phyloP scores from a whole-genome alignment of 768 basidiomycete species.

The Nevesoporus exiguus region DNA sequence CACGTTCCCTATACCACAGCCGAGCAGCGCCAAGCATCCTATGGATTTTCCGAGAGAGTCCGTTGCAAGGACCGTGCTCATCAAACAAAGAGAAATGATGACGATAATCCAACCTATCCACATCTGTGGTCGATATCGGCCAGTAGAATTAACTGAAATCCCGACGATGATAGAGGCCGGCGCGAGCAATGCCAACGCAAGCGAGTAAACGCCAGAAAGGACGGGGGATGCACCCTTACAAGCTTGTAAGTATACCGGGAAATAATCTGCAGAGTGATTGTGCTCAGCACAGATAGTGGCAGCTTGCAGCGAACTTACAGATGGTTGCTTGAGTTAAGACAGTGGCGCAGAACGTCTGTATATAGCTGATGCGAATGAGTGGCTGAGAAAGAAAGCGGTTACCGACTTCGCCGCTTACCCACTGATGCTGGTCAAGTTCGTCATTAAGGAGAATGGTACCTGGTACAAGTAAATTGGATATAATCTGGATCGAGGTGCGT shows the following conservation, averaged over 20 bases:
- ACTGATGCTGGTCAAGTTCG: conserved; percentile 30
- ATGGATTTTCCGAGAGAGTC: conserved; percentile 23
- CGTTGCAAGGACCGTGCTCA: conserved; percentile 28
- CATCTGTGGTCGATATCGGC: conserved; percentile 33
- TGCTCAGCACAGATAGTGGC: neutral
- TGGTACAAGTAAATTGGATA: neutral
- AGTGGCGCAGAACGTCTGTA: neutral
- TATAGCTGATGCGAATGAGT: neutral
- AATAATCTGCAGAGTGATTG: neutral
- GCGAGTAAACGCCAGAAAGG: conserved; percentile 24
- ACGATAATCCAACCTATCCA: conserved; percentile 33
- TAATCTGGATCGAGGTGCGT: too few species aligned
- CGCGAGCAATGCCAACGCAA: conserved; percentile 21
- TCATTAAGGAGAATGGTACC: conserved; percentile 14
- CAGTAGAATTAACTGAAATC: conserved; percentile 23
- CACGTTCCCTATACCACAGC: conserved; percentile 1
- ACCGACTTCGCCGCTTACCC: conserved; percentile 13
- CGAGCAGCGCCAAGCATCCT: conserved; percentile 1
- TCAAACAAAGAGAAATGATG: conserved; percentile 35
- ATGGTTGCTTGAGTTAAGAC: neutral
- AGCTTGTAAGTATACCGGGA: conserved; percentile 45
- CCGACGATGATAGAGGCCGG: conserved; percentile 34
- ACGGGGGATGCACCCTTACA: conserved; percentile 34
- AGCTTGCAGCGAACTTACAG: conserved; percentile 17
- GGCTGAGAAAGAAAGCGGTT: neutral